Base-by-base conservation (phyloP, 2,329 filamentous ascomycete species). In the Ophiostoma piceae region DNA sequence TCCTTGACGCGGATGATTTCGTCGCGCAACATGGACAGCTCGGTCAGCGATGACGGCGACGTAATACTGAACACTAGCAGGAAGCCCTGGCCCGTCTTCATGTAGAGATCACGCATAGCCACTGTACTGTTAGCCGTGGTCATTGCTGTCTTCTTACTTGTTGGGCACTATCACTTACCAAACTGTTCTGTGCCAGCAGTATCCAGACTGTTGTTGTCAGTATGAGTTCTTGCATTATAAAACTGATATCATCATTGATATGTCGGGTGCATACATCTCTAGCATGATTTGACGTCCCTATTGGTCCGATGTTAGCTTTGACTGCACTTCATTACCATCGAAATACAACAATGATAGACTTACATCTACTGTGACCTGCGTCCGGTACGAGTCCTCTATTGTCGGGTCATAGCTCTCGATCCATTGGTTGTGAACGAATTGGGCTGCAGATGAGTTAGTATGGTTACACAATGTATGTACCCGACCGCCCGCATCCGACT, bases 391-490 rank as follows among this genome's bases (percentile, higher is more conserved):
- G 78, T 92, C 90, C 77, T 92, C 90, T 75, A 92, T 92, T 22
- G 90, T 92, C 19, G 90, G 90, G 78, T 92, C 90, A 80, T 92
- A 92, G 78, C 88, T 91, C 79, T 96, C 92, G 77, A 96, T 94
- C 91, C 92, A 96, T 75, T 96, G 90, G 81, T 95, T 94, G 79
- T 95, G 92, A 68, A 96, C 92, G 76, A 96, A 96, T 84, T 96
- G 92, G 76, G 93, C 92, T 92, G 76, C 76, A 74, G 75, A 35
- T 1, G 3, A 11, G 51, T 60, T 12, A 68, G 67, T 29, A 66
- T 64, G 35, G 32, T 26, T 65, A 32, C 29, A 37, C 62, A 65
- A 39, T 22, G 39, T 37, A 29, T 29, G 26, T 57, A 26, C 22
- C 51, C 11, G 54, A 16, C 54, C 54, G 29, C 26, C 51, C 19